phyloP scores from a whole-genome alignment of 2,329 filamentous ascomycete species.

The Xylaria multiplex region DNA sequence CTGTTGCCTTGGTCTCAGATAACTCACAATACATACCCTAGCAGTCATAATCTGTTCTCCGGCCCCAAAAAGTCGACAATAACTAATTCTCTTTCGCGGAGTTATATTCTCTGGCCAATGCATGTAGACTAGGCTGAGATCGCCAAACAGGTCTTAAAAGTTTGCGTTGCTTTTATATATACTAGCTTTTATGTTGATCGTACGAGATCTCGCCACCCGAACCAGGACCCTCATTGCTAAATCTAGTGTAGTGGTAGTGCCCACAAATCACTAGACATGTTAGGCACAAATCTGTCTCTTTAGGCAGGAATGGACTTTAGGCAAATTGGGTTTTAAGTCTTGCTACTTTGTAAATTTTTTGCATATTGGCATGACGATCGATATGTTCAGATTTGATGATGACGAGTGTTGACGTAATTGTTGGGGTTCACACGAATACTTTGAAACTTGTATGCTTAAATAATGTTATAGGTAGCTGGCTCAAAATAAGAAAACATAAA shows the following conservation, averaged over 20 bases:
- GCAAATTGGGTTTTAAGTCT: neutral
- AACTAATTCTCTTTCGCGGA: neutral
- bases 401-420: neutral
- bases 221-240: slow-evolving; percentile 46
- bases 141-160: neutral
- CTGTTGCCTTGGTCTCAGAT: neutral
- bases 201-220: slow-evolving; percentile 56
- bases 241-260: slow-evolving; percentile 35
- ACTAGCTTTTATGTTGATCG: neutral
- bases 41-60: neutral
- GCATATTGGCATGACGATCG: neutral
- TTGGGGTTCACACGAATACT: neutral
- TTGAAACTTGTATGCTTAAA: neutral
- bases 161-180: neutral
- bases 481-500: neutral
- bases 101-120: neutral
- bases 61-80: neutral
- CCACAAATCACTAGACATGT: slow-evolving; percentile 32
- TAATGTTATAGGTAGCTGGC: neutral
- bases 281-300: slow-evolving; percentile 57
- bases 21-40: neutral
- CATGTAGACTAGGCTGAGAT: neutral
- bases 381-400: neutral
- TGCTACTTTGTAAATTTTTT: neutral
- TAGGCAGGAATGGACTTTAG: slow-evolving; percentile 53